phyloP scores from a whole-genome alignment of 768 basidiomycete species.

The Brasilioporus rufonigricans region DNA sequence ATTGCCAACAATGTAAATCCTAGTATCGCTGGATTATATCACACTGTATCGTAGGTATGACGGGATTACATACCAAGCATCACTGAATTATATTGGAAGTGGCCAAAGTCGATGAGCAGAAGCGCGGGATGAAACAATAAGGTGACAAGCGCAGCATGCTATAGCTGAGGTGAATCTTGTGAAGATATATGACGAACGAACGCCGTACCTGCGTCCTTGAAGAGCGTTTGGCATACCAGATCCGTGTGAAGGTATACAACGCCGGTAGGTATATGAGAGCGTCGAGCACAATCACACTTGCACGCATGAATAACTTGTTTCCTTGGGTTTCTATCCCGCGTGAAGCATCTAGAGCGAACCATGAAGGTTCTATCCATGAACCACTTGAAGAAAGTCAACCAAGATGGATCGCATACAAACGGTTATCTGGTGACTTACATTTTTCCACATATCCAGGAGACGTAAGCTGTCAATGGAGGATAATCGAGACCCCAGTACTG shows the following conservation, averaged over 20 bases:
- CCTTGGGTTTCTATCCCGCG: slow-evolving; percentile 67
- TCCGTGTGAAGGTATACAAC: slow-evolving; percentile 58
- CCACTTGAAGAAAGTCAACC: slow-evolving; percentile 38
- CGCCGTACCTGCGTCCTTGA: slow-evolving; percentile 69
- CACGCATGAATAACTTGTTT: slow-evolving; percentile 78
- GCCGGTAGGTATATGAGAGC: slow-evolving; percentile 73
- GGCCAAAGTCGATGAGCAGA: slow-evolving; percentile 84
- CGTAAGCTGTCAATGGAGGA: slow-evolving; percentile 89
- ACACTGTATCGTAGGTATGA: neutral
- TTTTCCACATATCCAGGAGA: slow-evolving; percentile 78
- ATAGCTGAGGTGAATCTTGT: slow-evolving; percentile 2
- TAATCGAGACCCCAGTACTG: slow-evolving; percentile 96
- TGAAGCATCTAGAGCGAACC: slow-evolving; percentile 71
- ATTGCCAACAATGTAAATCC: slow-evolving; percentile 70
- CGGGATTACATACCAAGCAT: slow-evolving; percentile 68
- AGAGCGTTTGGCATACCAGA: slow-evolving; percentile 69
- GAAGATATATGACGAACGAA: neutral
- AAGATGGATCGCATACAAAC: slow-evolving; percentile 3
- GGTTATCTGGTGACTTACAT: slow-evolving; percentile 49
- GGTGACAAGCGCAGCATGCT: slow-evolving; percentile 59
- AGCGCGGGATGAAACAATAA: slow-evolving; percentile 83
- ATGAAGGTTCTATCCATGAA: slow-evolving; percentile 48
- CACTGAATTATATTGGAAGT: slow-evolving; percentile 94
- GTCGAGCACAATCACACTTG: slow-evolving; percentile 69
- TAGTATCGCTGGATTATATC: slow-evolving; percentile 22